A percentile compares a stretch with the other conserved stretches of the same genome.
Conservation (phyloP, 2,329 filamentous ascomycete species). For the Teratosphaeria gauchensis region DNA sequence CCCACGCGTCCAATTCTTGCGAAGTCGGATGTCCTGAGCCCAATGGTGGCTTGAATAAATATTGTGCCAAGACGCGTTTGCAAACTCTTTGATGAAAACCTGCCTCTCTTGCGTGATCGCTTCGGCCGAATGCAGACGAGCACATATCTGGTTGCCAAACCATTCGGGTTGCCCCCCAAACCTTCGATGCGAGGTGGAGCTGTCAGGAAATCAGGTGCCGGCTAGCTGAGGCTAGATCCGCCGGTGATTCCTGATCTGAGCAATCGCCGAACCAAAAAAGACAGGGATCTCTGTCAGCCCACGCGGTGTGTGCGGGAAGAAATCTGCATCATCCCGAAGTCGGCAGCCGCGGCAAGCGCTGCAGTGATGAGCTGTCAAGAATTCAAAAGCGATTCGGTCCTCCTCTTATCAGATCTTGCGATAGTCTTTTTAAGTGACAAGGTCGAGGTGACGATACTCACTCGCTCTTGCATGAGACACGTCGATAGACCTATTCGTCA, state of each 20-base stretch:
- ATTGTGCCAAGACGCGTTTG: neutral
- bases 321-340: too few species aligned
- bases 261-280: neutral
- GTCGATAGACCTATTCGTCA: neutral
- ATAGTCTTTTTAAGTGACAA: neutral
- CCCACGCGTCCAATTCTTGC: neutral
- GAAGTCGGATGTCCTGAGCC: neutral
- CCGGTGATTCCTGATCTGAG: too few species aligned
- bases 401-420: neutral
- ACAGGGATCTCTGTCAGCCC: too few species aligned
- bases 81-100: neutral
- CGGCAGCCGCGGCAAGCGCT: neutral
- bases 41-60: neutral
- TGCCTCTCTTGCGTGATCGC: neutral
- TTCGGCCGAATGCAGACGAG: too few species aligned
- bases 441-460: neutral
- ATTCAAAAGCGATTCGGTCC: neutral
- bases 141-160: too few species aligned
- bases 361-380: neutral
- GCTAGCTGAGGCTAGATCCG: too few species aligned
- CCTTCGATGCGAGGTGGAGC: too few species aligned
- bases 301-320: too few species aligned
- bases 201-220: too few species aligned
- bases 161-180: too few species aligned
- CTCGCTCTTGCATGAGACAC: neutral